A percentile compares a stretch with the other conserved stretches of the same genome.
phyloP scores from a whole-genome alignment of 2,329 filamentous ascomycete species.

The Fusarium sp. region DNA sequence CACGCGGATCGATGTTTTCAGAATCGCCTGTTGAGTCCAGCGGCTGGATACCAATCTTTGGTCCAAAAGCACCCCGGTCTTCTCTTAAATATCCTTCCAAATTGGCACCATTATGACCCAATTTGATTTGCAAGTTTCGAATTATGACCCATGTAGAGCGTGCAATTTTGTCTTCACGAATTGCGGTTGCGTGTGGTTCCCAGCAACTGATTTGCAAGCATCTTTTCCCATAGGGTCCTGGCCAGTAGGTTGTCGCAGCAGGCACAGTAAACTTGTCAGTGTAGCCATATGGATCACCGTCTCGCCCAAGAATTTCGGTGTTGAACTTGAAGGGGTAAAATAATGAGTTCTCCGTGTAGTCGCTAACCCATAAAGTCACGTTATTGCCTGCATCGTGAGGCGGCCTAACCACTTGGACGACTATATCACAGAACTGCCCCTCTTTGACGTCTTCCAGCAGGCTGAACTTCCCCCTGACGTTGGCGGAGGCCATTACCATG shows the following conservation, averaged over 20 bases:
- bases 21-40: constrained; percentile 54
- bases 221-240: constrained; percentile 76
- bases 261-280: constrained; percentile 44
- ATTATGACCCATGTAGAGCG: constrained; percentile 71
- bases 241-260: constrained; percentile 60
- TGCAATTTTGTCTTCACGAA: constrained; percentile 61
- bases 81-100: constrained; percentile 78
- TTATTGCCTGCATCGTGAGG: constrained; percentile 56
- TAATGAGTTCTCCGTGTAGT: constrained; percentile 77
- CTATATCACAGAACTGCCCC: constrained; percentile 70
- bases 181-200: constrained; percentile 69
- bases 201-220: constrained; percentile 77
- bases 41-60: constrained; percentile 66
- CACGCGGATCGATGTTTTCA: constrained; percentile 56
- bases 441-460: constrained; percentile 70
- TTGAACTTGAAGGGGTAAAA: constrained; percentile 64
- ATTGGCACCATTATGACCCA: constrained; percentile 58
- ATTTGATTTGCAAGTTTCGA: constrained; percentile 76
- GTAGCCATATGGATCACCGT: constrained; percentile 68
- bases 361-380: constrained; percentile 76
- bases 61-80: constrained; percentile 57
- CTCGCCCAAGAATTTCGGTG: constrained; percentile 49
- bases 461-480: constrained; percentile 65
- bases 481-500: constrained; percentile 51
- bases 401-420: constrained; percentile 72